phyloP scores from a whole-genome alignment of 768 basidiomycete genomes.

The Tylopilus sp. region DNA sequence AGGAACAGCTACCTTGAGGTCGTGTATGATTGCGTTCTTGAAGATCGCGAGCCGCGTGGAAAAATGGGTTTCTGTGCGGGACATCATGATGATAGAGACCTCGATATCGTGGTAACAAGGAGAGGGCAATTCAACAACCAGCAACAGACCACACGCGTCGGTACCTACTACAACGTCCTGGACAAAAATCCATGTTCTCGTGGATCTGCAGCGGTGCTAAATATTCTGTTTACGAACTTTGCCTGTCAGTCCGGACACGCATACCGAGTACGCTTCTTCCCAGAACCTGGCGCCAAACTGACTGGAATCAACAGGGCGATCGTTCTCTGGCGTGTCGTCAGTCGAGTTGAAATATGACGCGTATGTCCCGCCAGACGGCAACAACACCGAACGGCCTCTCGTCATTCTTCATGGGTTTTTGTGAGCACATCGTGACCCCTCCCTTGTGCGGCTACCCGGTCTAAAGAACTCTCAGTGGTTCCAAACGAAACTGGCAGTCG shows the following conservation, averaged over 20 bases:
- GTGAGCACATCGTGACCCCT: slow-evolving; percentile 34
- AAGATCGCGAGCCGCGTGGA: too few species aligned
- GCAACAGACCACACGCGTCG: slow-evolving; percentile 35
- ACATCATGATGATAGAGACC: too few species aligned
- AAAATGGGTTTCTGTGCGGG: slow-evolving; percentile 40
- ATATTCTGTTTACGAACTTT: background rate
- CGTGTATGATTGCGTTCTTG: slow-evolving; percentile 54
- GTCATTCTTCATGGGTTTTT: slow-evolving; percentile 65
- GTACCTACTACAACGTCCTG: slow-evolving; percentile 6
- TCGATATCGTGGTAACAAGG: too few species aligned
- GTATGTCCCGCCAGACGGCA: slow-evolving; percentile 26
- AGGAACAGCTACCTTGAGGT: slow-evolving; percentile 66
- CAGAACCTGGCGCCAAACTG: background rate
- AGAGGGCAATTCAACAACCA: too few species aligned
- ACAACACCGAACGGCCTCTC: slow-evolving; percentile 40
- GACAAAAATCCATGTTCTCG: too few species aligned
- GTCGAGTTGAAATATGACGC: slow-evolving; percentile 33
- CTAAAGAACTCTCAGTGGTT: slow-evolving; percentile 52
- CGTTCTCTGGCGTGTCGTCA: slow-evolving; percentile 15
- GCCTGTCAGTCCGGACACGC: background rate
- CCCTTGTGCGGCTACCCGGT: background rate
- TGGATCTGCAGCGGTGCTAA: background rate
- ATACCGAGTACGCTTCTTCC: slow-evolving; percentile 3
- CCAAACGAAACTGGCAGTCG: slow-evolving; percentile 86
- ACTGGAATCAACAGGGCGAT: slow-evolving; percentile 19